Percentiles rank a stretch among this genome's conserved stretches.
These are phyloP conservation scores for Acanthamoeba triangularis DNA, from an alignment of 208 protist genomes.

Conservation along the genomic window DNA sequence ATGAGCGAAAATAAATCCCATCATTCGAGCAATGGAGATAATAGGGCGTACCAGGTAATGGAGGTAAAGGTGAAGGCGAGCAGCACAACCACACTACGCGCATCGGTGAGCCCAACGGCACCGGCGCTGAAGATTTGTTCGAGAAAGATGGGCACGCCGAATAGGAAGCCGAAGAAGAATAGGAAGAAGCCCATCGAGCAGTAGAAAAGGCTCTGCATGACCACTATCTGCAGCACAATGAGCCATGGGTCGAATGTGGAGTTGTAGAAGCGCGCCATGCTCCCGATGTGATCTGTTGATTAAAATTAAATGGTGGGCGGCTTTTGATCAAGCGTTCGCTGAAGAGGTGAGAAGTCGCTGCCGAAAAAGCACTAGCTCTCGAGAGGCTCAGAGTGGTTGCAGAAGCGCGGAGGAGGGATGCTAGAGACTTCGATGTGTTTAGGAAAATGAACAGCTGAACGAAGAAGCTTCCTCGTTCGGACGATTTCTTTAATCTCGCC, in stretches of 20 bases:
- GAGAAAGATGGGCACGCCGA: conserved; percentile 49
- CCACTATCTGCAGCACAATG: conserved; percentile 67
- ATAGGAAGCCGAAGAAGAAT: conserved; percentile 56
- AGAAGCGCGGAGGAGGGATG: too few relatives aligned
- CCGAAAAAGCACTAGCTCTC: not conserved
- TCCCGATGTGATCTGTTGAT: not conserved
- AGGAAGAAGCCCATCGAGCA: conserved; percentile 43
- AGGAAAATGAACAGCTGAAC: too few relatives aligned
- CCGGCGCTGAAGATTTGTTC: conserved; percentile 36
- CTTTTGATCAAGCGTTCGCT: not conserved
- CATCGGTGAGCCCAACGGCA: not conserved
- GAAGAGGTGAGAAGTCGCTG: not conserved
- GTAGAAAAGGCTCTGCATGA: conserved; percentile 71
- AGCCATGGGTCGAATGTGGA: conserved; percentile 61
- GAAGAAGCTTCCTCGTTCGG: too few relatives aligned
- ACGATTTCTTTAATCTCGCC: too few relatives aligned
- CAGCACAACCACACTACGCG: conserved; percentile 8
- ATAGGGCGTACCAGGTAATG: not conserved
- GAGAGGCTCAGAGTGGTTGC: not conserved
- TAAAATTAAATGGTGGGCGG: not conserved
- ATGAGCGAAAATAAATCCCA: not conserved
- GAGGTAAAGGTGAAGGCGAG: conserved; percentile 44
- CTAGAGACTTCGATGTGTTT: not conserved
- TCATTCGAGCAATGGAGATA: not conserved
- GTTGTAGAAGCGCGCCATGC: conserved; percentile 46